phyloP scores from a whole-genome alignment of 192 early-diverging fungal species.

The Irineochytrium annulatum region DNA sequence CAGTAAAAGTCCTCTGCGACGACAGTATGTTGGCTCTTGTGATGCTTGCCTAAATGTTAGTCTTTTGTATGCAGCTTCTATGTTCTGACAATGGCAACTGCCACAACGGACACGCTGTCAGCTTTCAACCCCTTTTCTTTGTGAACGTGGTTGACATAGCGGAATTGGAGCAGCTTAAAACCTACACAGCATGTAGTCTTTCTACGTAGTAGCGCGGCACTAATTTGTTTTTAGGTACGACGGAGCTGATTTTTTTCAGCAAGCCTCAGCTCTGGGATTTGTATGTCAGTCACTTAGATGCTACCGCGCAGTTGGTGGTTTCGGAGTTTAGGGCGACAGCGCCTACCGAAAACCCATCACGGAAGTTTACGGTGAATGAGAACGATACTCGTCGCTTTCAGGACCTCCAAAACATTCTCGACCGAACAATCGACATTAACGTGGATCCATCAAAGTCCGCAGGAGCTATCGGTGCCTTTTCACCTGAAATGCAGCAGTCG shows the following conservation, averaged over 20 bases:
- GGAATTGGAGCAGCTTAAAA: background rate
- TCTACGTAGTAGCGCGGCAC: background rate
- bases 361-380: background rate
- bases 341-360: no score
- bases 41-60: background rate
- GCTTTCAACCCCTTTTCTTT: background rate
- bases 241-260: conserved; percentile 3
- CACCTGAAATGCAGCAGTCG: no score
- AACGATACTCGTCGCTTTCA: background rate
- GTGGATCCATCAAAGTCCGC: no score
- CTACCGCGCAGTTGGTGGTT: background rate
- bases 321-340: no score
- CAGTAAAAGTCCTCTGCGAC: conserved; percentile 7
- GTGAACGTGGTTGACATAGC: conserved; percentile 8
- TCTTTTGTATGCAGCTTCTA: background rate
- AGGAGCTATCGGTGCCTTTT: no score
- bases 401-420: background rate
- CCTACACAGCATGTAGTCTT: background rate
- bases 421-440: background rate
- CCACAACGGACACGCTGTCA: background rate
- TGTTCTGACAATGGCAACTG: background rate
- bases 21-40: conserved; percentile 11
- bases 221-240: background rate
- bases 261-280: conserved; percentile 5
- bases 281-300: background rate